phyloP scores from a whole-genome alignment of 2,329 filamentous ascomycete species.

The Ascochyta viciae-villosae region DNA sequence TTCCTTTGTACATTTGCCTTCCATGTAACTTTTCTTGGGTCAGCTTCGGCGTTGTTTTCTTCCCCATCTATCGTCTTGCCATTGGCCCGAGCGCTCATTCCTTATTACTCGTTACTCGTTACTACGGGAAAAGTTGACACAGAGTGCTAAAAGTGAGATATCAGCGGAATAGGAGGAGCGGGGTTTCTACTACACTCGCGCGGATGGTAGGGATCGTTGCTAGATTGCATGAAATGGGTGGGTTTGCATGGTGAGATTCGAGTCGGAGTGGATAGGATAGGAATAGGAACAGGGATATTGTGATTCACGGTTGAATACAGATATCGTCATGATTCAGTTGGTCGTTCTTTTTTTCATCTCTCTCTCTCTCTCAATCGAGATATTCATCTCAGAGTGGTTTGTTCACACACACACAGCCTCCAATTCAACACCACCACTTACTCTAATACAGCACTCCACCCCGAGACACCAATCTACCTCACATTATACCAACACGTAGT shows the following conservation, averaged over 20 bases:
- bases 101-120: background rate
- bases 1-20: slow-evolving; percentile 21
- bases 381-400: too few relatives aligned
- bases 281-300: too few relatives aligned
- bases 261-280: too few relatives aligned
- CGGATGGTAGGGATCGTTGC: background rate
- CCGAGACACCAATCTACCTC: too few relatives aligned
- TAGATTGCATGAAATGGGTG: slow-evolving; percentile 1
- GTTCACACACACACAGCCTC: too few relatives aligned
- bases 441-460: too few relatives aligned
- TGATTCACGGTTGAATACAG: background rate
- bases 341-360: background rate
- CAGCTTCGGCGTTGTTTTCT: slow-evolving; percentile 24
- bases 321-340: background rate
- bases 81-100: slow-evolving; percentile 3
- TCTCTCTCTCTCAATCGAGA: too few relatives aligned
- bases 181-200: too few relatives aligned
- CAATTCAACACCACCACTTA: too few relatives aligned
- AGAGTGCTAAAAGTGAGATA: slow-evolving; percentile 12
- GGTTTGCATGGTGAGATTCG: background rate
- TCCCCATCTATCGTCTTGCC: background rate
- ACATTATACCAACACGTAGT: too few relatives aligned
- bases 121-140: background rate
- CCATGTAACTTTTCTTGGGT: slow-evolving; percentile 29
- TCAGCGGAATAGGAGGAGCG: background rate